A percentile compares a stretch with the other conserved stretches of the same genome.
Evolutionary conservation across 2,329 filamentous ascomycete species (phyloP).

Genomic region (Neopestalotiopsis sp.): DNA sequence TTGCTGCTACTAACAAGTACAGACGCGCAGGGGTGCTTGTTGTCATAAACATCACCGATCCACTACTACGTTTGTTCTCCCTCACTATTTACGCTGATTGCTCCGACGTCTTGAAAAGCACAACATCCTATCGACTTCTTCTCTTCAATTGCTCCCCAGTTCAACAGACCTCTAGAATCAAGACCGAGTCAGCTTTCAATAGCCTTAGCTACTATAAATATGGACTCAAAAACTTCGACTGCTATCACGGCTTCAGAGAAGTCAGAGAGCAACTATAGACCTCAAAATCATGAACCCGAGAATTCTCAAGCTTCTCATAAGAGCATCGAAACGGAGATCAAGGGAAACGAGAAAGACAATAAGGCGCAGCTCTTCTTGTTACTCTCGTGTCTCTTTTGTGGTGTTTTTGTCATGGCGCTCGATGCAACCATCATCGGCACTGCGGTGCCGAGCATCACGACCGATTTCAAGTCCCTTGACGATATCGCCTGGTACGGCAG

Average conservation of each 20-base stretch:
- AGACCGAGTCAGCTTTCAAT: not conserved
- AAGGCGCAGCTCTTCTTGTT: not conserved
- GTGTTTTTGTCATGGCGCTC: conserved; percentile 3
- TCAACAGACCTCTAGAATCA: not conserved
- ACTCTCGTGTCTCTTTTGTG: not conserved
- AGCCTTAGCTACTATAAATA: not conserved
- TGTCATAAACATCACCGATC: too few species aligned
- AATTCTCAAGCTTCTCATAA: not conserved
- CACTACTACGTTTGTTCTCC: too few species aligned
- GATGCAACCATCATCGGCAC: conserved; percentile 17
- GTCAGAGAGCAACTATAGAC: not conserved
- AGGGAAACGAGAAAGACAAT: not conserved
- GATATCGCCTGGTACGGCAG: conserved; percentile 46
- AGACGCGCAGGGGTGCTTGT: too few species aligned
- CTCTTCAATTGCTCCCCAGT: too few species aligned
- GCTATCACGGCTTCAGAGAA: not conserved
- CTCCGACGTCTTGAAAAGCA: too few species aligned
- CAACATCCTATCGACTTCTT: too few species aligned
- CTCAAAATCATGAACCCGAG: not conserved
- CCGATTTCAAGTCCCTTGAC: conserved; percentile 42
- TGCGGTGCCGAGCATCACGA: conserved; percentile 44
- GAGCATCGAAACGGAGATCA: not conserved
- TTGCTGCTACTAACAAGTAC: too few species aligned
- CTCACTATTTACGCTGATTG: too few species aligned
- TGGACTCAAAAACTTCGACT: not conserved